A percentile compares a stretch with the other conserved stretches of the same genome.
Evolutionary conservation across 164 flowering plant genomes (phyloP).

Genomic region (Amborella trichopoda): DNA sequence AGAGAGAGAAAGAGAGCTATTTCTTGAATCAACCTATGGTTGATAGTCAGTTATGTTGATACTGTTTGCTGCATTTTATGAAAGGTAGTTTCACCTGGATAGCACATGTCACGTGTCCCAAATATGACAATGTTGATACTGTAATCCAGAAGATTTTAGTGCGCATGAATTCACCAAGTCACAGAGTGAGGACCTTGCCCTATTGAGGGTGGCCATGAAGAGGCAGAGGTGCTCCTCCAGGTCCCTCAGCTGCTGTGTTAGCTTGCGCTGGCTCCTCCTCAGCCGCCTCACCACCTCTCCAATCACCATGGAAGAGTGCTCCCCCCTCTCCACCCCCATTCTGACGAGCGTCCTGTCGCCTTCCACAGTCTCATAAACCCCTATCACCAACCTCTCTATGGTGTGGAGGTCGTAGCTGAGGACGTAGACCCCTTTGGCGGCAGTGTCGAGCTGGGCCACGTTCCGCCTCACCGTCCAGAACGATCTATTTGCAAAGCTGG

Average conservation of each 20-base stretch:
- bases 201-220: slow-evolving; percentile 46
- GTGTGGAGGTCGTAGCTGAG: slow-evolving; percentile 52
- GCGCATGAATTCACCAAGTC: too few species aligned
- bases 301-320: slow-evolving; percentile 16
- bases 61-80: too few species aligned
- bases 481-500: too few species aligned
- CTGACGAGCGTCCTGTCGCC: slow-evolving; percentile 43
- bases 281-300: slow-evolving; percentile 58
- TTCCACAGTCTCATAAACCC: slow-evolving; percentile 36
- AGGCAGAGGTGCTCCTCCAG: slow-evolving; percentile 67
- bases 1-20: too few species aligned
- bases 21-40: too few species aligned
- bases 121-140: too few species aligned
- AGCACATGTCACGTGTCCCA: too few species aligned
- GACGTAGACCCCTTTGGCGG: slow-evolving; percentile 49
- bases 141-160: too few species aligned
- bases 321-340: slow-evolving; percentile 41
- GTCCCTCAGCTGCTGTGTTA: slow-evolving; percentile 33
- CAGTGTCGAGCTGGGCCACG: slow-evolving; percentile 60
- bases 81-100: too few species aligned
- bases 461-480: slow-evolving; percentile 12
- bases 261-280: slow-evolving; percentile 25
- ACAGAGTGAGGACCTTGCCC: slow-evolving; percentile 50
- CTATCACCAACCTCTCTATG: slow-evolving; percentile 57
- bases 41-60: too few species aligned